These are phyloP conservation scores for Starmerella asiatica DNA, from an alignment of 805 yeast genomes.

Conservation along the genomic window DNA sequence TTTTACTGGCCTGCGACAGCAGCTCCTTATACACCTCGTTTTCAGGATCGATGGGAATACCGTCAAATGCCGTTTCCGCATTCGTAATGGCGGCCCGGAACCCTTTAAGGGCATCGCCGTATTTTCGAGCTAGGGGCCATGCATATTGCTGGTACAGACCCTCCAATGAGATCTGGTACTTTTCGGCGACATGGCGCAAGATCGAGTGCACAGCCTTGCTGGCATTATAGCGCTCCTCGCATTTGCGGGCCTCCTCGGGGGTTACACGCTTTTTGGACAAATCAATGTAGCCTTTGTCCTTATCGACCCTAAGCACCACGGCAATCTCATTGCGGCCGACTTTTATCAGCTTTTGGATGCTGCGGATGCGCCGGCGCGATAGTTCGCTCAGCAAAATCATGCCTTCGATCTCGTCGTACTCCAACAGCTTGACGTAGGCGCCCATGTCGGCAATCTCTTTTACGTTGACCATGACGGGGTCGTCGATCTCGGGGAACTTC, in stretches of 20 bases:
- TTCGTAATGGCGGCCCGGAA: slow-evolving; percentile 93
- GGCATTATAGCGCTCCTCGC: slow-evolving; percentile 95
- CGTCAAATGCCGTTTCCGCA: slow-evolving; percentile 69
- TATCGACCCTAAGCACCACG: slow-evolving; percentile 93
- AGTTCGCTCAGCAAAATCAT: slow-evolving; percentile 93
- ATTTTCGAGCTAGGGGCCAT: slow-evolving; percentile 93
- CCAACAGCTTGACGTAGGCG: slow-evolving; percentile 84
- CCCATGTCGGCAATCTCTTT: slow-evolving; percentile 93
- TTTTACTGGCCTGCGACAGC: slow-evolving; percentile 72
- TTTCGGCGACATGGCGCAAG: slow-evolving; percentile 95
- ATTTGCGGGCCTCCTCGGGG: slow-evolving; percentile 91
- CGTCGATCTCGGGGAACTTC: slow-evolving; percentile 97
- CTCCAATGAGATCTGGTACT: slow-evolving; percentile 78
- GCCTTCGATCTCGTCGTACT: slow-evolving; percentile 96
- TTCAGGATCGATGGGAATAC: slow-evolving; percentile 51
- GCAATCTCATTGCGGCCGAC: slow-evolving; percentile 98
- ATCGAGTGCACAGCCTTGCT: slow-evolving; percentile 98
- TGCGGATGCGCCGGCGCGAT: slow-evolving; percentile 96
- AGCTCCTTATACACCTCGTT: slow-evolving; percentile 69
- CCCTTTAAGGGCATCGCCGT: slow-evolving; percentile 95
- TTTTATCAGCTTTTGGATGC: slow-evolving; percentile 92
- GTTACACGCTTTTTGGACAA: slow-evolving; percentile 94
- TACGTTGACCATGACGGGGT: slow-evolving; percentile 97
- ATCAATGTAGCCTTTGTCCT: slow-evolving; percentile 97
- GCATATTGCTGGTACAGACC: slow-evolving; percentile 76